Conservation (phyloP, 352 stramenopile genomes). For the Poterioochromonas sp. region DNA sequence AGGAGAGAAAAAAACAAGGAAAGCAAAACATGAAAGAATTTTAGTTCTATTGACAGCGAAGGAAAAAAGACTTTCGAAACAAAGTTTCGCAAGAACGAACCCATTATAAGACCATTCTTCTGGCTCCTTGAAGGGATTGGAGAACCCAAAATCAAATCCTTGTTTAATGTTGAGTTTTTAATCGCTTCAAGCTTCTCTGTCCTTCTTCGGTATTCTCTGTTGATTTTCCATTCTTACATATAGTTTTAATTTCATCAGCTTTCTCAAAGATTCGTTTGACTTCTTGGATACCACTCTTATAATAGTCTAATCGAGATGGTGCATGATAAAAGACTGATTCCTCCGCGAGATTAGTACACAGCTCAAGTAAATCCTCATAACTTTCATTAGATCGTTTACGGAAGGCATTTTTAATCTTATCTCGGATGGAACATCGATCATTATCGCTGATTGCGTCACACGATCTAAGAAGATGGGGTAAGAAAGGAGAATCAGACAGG, state of each 20-base stretch:
- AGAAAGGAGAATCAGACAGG: background rate
- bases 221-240: background rate
- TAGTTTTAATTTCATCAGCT: background rate
- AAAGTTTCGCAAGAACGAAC: no score
- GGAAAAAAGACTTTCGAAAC: no score
- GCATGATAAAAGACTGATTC: background rate
- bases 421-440: background rate
- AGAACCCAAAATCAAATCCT: no score
- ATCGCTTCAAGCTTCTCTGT: background rate
- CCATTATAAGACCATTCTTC: no score
- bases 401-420: background rate
- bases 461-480: background rate
- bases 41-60: background rate
- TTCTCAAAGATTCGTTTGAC: slow-evolving; percentile 1
- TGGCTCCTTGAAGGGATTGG: no score
- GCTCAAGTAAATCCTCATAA: slow-evolving; percentile 21
- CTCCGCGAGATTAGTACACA: background rate
- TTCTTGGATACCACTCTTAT: slow-evolving; percentile 1
- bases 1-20: background rate
- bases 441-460: background rate
- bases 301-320: slow-evolving; percentile 19
- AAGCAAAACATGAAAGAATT: background rate
- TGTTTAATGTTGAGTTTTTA: slow-evolving; percentile 6
- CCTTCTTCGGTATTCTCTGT: background rate
- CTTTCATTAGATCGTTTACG: background rate